A percentile compares a stretch with the other conserved stretches of the same genome.
Conservation (phyloP, 306 rosid genomes). For the Glycine soja region DNA sequence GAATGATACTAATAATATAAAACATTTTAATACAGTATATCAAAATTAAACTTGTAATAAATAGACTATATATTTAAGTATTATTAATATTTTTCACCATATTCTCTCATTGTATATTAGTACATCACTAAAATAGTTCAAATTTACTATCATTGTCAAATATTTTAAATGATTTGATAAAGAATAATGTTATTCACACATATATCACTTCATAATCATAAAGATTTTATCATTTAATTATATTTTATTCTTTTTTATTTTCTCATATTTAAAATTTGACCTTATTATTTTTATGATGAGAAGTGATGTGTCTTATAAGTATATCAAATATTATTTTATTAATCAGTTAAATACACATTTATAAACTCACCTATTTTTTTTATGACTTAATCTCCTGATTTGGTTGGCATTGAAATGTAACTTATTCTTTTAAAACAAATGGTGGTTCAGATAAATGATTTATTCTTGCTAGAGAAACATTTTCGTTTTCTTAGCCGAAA, state of each 20-base stretch:
- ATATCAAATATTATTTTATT: background rate
- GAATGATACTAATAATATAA: background rate
- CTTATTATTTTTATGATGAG: no score
- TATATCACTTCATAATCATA: background rate
- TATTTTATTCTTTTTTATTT: background rate
- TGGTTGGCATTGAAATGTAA: background rate
- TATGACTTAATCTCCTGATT: background rate
- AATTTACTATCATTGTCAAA: background rate
- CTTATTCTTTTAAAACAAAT: background rate
- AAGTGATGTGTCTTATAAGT: background rate
- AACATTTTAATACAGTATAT: background rate
- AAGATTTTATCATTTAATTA: background rate
- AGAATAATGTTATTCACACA: background rate
- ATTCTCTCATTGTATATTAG: background rate
- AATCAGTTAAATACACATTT: background rate
- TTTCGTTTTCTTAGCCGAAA: background rate
- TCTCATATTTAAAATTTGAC: background rate
- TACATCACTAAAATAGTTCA: background rate
- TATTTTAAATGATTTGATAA: background rate
- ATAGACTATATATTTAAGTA: background rate
- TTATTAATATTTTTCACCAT: background rate
- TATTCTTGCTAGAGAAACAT: background rate
- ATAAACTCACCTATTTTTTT: background rate
- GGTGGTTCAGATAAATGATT: background rate
- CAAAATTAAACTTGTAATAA: background rate